Base-by-base conservation (phyloP, 2,329 filamentous ascomycete genomes). In the Atkinsonella hypoxylon region DNA sequence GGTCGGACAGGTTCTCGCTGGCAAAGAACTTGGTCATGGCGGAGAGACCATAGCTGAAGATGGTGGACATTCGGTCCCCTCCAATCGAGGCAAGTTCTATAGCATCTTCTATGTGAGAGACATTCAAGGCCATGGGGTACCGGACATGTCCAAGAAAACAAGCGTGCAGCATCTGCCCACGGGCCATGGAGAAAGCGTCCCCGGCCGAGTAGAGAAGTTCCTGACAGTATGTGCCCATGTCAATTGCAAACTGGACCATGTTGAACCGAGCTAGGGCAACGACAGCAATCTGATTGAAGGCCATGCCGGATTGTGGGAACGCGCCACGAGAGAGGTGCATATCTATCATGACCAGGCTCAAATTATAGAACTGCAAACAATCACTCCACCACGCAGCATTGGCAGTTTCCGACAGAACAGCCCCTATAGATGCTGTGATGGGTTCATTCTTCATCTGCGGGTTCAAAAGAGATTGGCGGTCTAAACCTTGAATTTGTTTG, bases 311-410 rank as follows among this genome's bases (percentile, higher is more conserved):
- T 62, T 90, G 85, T 5, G 85, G 80, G 55, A 85, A 86, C 6
- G 76, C 70, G 0, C 85, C 86, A 11, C 71, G 69, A 2, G 73
- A 71, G 7, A 90, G 68, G 60, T 87, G 83, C 49, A 82, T 71
- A 49, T 82, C 72, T 50, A 89, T 69, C 70, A 89, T 79, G 53
- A 81, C 74, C 13, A 90, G 68, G 0, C 80, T 73, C 26, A 84
- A 74, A 56, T 87, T 79, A 61, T 88, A 90, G 61, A 87, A 89
- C n/a, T 81, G 73, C 10, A 89, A 65, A 18, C 73, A 73, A 57
- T 89, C 80, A 40, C 76, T 82, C 87, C 87, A 89, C 72, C 83
- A 88, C 3, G 82, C 83, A 13, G 83, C 79, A 55, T 78, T 81
- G 9, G 83, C 72, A 12, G 86, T 77, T 65, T 90, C 84, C 0